phyloP scores from a whole-genome alignment of 371 early-diverging fungal species.

The Mortierella sp. region DNA sequence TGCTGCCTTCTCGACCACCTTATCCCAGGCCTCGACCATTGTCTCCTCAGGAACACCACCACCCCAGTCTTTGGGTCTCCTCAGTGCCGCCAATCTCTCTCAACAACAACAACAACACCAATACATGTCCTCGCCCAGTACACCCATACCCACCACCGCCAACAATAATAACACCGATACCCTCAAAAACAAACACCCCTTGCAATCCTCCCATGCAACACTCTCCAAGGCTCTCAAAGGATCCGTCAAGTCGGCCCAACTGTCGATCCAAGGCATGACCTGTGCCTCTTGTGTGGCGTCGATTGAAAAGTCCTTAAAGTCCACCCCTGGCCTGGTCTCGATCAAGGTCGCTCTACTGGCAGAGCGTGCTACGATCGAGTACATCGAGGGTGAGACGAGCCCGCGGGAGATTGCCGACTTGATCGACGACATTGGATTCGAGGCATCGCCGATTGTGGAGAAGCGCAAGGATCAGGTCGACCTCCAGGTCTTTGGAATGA shows the following conservation, averaged over 20 bases:
- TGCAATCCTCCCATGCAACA: not conserved
- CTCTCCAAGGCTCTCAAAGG: constrained; percentile 20
- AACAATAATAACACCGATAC: not conserved
- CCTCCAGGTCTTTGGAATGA: constrained; percentile 93
- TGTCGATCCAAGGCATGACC: constrained; percentile 86
- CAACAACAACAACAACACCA: not conserved
- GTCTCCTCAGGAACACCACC: not conserved
- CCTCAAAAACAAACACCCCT: constrained; percentile 3
- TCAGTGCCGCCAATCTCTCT: not conserved
- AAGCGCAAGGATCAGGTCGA: constrained; percentile 60
- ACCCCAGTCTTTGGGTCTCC: not conserved
- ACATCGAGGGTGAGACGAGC: constrained; percentile 62
- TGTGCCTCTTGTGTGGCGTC: constrained; percentile 88
- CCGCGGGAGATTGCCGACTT: constrained; percentile 66
- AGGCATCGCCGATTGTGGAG: constrained; percentile 67
- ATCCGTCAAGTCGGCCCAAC: constrained; percentile 44
- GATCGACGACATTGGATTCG: constrained; percentile 89
- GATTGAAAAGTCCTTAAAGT: constrained; percentile 75
- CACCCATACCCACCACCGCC: not conserved
- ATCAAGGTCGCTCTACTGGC: constrained; percentile 82
- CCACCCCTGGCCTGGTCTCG: constrained; percentile 62
- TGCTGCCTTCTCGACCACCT: not conserved
- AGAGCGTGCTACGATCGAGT: constrained; percentile 85
- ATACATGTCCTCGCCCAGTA: not conserved
- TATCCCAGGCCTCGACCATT: not conserved